A percentile compares a stretch with the other conserved stretches of the same genome.
phyloP scores from a whole-genome alignment of 1,139 yeast species.

The Yamadazyma jaroonii region DNA sequence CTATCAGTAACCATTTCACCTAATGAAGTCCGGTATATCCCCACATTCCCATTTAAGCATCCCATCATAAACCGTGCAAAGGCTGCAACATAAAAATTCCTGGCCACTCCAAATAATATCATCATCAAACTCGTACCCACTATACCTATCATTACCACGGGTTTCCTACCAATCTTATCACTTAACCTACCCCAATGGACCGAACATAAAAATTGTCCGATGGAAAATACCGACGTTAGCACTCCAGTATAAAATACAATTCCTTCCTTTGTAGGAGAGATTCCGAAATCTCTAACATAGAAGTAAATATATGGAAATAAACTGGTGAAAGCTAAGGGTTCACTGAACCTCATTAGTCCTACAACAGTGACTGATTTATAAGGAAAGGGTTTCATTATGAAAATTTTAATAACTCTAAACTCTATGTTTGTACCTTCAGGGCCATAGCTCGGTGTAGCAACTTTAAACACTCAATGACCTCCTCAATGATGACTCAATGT shows the following conservation, averaged over 20 bases:
- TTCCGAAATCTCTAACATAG: constrained; percentile 56
- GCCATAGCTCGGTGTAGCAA: no score
- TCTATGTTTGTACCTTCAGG: no score
- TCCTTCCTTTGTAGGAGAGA: constrained; percentile 48
- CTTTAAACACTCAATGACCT: no score
- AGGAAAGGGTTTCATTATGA: constrained; percentile 6
- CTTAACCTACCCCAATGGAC: constrained; percentile 59
- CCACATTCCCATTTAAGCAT: constrained; percentile 55
- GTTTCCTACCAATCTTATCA: constrained; percentile 55
- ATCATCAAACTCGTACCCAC: constrained; percentile 47
- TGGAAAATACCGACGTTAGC: constrained; percentile 52
- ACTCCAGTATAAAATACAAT: constrained; percentile 58
- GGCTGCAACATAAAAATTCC: constrained; percentile 48
- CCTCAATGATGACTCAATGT: no score
- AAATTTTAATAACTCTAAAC: no score
- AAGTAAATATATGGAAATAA: constrained; percentile 61
- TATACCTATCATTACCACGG: constrained; percentile 48
- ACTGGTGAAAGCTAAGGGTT: constrained; percentile 62
- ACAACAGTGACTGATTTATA: constrained; percentile 1
- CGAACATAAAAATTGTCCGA: constrained; percentile 51
- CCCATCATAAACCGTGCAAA: constrained; percentile 53
- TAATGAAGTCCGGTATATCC: constrained; percentile 54
- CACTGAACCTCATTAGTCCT: constrained; percentile 25
- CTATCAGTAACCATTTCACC: constrained; percentile 46
- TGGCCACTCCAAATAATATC: constrained; percentile 50